Evolutionary conservation across 2,329 filamentous ascomycete genomes (phyloP).

Genomic region (Claviceps purpurea): DNA sequence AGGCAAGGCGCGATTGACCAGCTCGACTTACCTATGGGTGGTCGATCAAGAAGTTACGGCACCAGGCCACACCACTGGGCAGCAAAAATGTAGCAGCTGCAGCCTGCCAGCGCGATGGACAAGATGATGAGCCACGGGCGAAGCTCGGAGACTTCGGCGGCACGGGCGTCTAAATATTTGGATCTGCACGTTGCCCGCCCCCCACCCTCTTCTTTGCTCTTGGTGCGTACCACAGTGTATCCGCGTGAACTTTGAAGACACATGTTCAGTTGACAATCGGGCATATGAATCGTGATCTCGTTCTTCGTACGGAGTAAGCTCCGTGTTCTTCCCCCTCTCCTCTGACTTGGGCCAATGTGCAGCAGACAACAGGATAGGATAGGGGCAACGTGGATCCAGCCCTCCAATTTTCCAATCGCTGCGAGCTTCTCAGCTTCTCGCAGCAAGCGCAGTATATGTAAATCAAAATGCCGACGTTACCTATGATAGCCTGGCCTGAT

Average conservation of each 20-base stretch:
- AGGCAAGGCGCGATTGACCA: background rate
- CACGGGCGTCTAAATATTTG: background rate
- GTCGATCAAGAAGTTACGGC: background rate
- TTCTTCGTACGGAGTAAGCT: background rate
- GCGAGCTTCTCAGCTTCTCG: background rate
- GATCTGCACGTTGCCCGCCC: background rate
- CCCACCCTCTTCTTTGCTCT: background rate
- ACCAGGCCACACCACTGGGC: background rate
- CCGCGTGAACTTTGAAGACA: background rate
- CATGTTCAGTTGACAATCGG: background rate
- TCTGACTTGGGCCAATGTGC: background rate
- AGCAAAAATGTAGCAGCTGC: too few relatives aligned
- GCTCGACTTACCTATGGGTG: background rate
- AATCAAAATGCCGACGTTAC: background rate
- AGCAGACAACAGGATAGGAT: background rate
- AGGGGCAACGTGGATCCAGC: background rate
- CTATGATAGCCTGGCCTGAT: background rate
- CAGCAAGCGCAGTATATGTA: background rate
- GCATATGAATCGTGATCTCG: background rate
- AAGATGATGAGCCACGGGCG: background rate
- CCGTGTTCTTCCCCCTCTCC: background rate
- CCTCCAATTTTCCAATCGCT: background rate
- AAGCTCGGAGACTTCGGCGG: constrained; percentile 1
- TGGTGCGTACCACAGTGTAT: background rate
- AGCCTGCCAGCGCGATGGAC: background rate